Evolutionary conservation across 129 eudicot genomes (phyloP), one percentile per base, ranked within the genome.

Genomic region (Flaveria linearis): DNA sequence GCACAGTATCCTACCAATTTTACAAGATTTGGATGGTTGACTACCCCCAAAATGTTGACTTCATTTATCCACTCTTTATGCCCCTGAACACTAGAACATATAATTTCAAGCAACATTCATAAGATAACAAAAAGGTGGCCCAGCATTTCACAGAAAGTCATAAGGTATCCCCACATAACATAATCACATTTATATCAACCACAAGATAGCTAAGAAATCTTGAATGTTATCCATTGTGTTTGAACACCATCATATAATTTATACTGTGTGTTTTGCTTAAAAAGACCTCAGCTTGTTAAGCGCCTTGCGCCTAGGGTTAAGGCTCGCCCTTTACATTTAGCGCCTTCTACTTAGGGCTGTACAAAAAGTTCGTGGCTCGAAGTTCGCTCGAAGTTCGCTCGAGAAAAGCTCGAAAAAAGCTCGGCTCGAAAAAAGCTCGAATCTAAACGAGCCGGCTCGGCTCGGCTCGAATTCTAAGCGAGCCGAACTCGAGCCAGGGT

Each of bases 41-140:
- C 96, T 20, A 93, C 91, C 5, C 98, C 98, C 72, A 93, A 71
- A 63, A 84, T 88, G 80, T 89, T 93, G 68, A 93, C 97, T 79
- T 93, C 98, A 79, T 90, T 93, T 60, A 93, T 87, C 98, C 98
- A 93, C 85, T 93, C 98, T 71, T 90, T 93, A 77, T 93, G 98
- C 89, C 98, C 98, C 98, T 93, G 98, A 85, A 81, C 20, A 86
- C 96, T 92, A 92, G 91, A 89, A 87, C 81, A 86, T 84, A 68
- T 56, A 82, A 82, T 80, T 77, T 18, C 74, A 80, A 80, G 25
- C 33, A 72, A 69, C 49, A 20, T 76, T 50, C 64, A 80, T 76
- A 76, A 82, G 76, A 74, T 36, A 53, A 30, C 72, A 52, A 76
- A 66, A 71, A 33, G 62, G 65, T 58, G 76, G 71, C 50, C 71